Evolutionary conservation across 2,329 filamentous ascomycete genomes (phyloP), one percentile per base, ranked within the genome.

Genomic region (Pyricularia grisea): DNA sequence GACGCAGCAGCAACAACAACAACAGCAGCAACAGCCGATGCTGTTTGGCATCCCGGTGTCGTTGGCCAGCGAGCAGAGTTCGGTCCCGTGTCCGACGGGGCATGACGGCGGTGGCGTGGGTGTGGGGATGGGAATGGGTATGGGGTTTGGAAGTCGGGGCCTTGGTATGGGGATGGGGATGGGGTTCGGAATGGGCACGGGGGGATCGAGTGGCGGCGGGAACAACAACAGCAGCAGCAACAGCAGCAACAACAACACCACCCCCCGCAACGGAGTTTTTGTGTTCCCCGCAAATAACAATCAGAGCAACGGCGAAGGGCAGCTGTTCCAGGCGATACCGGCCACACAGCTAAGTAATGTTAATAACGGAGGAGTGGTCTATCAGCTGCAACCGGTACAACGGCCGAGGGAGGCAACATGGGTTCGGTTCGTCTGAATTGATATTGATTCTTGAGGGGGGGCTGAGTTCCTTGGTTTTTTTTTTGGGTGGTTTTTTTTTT

Each of bases 1-100:
- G 28, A 28, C 30, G 36, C 42, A 67, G 10, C 31, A 67, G 2
- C 66, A 67, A 12, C 66, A 67, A 20, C 66, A 67, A 30, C 66
- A 67, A 27, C 66, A 67, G n/a, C 66, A 67, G n/a, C 66, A 67
- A 14, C 55, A 42, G 31, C 65, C 33, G 1, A 55, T 42, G 42
- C 4, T 42, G 36, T 42, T 67, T 12, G 58, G 58, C 5, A 25
- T 61, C 23, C 58, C 58, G 58, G 58, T 61, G 10, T 61, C 58
- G n/a, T 1, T 61, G 58, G 58, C 14, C 1, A 61, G 23, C 58
- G 58, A 61, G n/a, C 58, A 61, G 23, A 61, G 42, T 60, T 36
- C 58, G 23, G 58, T 61, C 9, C 58, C 58, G n/a, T 61, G 58
- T 27, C 58, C 58, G 66, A 11, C 31, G 66, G 66, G 28, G 12